These are phyloP conservation scores for Phytophthora multivora DNA, from an alignment of 352 stramenopile species.

Conservation along the genomic window DNA sequence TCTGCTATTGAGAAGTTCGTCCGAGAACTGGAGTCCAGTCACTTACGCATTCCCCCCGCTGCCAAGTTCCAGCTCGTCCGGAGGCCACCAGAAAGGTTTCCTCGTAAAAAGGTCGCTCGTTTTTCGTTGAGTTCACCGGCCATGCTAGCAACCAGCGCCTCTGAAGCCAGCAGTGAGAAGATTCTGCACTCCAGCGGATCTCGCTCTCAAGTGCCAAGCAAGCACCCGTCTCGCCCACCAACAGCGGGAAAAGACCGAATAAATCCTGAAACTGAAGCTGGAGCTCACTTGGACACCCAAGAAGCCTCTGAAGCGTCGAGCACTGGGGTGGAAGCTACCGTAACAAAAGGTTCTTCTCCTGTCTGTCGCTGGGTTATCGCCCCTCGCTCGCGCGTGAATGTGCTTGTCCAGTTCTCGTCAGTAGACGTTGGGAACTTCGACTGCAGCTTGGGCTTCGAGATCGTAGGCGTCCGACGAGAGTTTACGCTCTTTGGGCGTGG, in stretches of 20 bases:
- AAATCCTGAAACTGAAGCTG: too few relatives aligned
- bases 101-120: slow-evolving; percentile 55
- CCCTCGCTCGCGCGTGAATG: slow-evolving; percentile 53
- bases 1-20: slow-evolving; percentile 67
- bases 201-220: slow-evolving; percentile 11
- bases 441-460: slow-evolving; percentile 89
- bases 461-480: slow-evolving; percentile 84
- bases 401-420: slow-evolving; percentile 87
- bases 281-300: not conserved
- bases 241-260: slow-evolving; percentile 21
- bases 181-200: slow-evolving; percentile 14
- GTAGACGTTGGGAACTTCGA: slow-evolving; percentile 82
- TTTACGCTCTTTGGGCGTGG: slow-evolving; percentile 86
- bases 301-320: slow-evolving; percentile 1
- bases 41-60: slow-evolving; percentile 62
- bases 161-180: slow-evolving; percentile 25
- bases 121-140: slow-evolving; percentile 43
- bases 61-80: slow-evolving; percentile 84
- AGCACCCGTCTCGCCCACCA: slow-evolving; percentile 22
- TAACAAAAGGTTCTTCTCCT: not conserved
- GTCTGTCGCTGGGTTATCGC: slow-evolving; percentile 79
- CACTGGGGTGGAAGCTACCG: slow-evolving; percentile 5
- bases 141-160: slow-evolving; percentile 7
- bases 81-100: slow-evolving; percentile 62
- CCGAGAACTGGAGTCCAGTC: slow-evolving; percentile 63